Evolutionary conservation across 306 rosid species (phyloP), one percentile per base, ranked within the genome.

Genomic region (Ochetophila trinervis): DNA sequence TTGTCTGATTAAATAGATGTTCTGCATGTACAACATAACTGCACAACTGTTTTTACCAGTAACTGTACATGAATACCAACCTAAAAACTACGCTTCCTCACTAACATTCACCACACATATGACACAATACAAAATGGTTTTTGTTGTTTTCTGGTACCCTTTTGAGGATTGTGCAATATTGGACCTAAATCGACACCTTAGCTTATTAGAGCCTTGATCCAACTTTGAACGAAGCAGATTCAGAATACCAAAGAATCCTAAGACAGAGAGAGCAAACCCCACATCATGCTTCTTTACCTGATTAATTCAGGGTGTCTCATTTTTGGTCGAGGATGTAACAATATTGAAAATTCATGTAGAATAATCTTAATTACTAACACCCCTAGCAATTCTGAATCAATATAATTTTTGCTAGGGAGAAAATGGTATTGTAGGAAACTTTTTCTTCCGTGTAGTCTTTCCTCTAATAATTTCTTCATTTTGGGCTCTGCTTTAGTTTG

Each of bases 401-500:
- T 52, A 13, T 4, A 9, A 3, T 5, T 4, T 60, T 66, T 71
- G 48, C 20, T 60, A 84, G 11, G 66, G 20, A 44, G 90, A 73
- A 84, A 82, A 85, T 51, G 89, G 79, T 23, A 63, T 22, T 55
- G 71, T 51, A 21, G 74, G 16, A 34, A 68, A 24, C 66, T 92
- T 89, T 55, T 80, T 85, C 78, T 92, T 89, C 98, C 98, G 87
- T 27, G 42, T 62, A 9, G 95, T 92, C 60, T 84, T 82, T 71
- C 93, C 98, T 79, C 96, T 82, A 11, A 92, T 91, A 67, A 92
- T 92, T 85, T 92, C 96, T 60, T 87, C 84, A 60, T 80, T 76
- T 84, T 77, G 30, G 74, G 23, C 54, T 79, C 77, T 21, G 89
- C 96, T 57, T 80, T 78, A 21, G 66, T 37, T 84, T 83, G 88